Base-by-base conservation (phyloP, 495 filamentous ascomycete species). In the Tuber melanosporum region DNA sequence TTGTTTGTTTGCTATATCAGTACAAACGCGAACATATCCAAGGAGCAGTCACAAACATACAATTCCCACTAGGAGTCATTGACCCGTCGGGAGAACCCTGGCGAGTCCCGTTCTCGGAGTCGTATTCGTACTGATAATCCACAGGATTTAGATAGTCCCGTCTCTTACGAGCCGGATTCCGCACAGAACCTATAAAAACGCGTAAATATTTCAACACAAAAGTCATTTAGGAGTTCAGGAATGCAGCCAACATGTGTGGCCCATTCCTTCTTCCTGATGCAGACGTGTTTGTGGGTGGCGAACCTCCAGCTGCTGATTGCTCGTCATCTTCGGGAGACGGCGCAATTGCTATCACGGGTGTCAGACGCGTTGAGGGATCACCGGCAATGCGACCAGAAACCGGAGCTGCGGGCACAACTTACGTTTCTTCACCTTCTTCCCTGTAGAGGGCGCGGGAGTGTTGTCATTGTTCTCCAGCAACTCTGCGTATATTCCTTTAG, bases 401-500 rank as follows among this genome's bases (percentile, higher is more conserved):
- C 32, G 42, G 46, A 41, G 71, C 72, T 70, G 72, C 74, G 73
- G 70, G 26, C 6, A 72, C 57, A 66, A 80, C 78, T 80, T 52
- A 80, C 78, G 73, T 73, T 80, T 80, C 78, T 80, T 80, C 32
- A 77, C 78, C 71, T 80, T 80, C 71, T 80, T 86, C 83, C 62
- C 86, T 83, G 49, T 84, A 84, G 45, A 89, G 73, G 75, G 84
- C 84, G 43, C 88, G 86, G 44, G 88, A 86, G 87, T 86, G 84
- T 89, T 90, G 82, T 89, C 90, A 41, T 86, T 84, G 47, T 88
- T 89, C 52, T 91, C 88, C 32, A 88, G 84, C 52, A 89, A 85
- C 73, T 89, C 87, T 43, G 88, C 86, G 45, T 88, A 84, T 70
- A 88, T 87, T 75, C 90, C 57, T 66, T 66, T 66, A 66, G 57